These are phyloP conservation scores for Plasmodium knowlesi DNA, from an alignment of 169 alveolate species.

Conservation along the genomic window DNA sequence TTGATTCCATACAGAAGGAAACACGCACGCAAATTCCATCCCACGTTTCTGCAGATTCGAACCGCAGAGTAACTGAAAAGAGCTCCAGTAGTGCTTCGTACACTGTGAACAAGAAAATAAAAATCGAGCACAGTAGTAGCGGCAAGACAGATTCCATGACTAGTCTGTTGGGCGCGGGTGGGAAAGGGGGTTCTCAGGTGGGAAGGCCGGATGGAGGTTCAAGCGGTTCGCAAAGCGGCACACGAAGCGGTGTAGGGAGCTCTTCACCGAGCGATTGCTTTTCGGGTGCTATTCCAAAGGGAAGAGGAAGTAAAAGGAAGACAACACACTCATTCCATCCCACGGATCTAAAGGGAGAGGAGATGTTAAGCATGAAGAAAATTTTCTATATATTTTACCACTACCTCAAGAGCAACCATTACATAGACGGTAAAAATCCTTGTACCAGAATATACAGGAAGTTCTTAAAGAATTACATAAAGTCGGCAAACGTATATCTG, in stretches of 20 bases:
- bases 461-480: constrained; percentile 44
- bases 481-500: constrained; percentile 52
- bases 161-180: not conserved
- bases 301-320: not conserved
- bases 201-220: no score
- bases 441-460: constrained; percentile 26
- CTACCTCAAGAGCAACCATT: constrained; percentile 15
- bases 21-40: not conserved
- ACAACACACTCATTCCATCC: not conserved
- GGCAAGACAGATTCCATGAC: constrained; percentile 2
- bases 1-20: not conserved
- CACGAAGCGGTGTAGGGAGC: not conserved
- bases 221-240: not conserved
- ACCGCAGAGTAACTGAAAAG: no score
- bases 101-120: constrained; percentile 13
- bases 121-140: constrained; percentile 21
- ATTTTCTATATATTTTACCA: constrained; percentile 34
- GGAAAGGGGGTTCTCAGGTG: not conserved
- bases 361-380: constrained; percentile 21
- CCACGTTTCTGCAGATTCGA: no score
- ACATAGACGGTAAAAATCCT: constrained; percentile 12
- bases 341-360: not conserved
- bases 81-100: not conserved
- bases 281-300: not conserved
- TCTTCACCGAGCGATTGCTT: not conserved